phyloP scores from a whole-genome alignment of 2,329 filamentous ascomycete species.

The Harringtonia lauricola region DNA sequence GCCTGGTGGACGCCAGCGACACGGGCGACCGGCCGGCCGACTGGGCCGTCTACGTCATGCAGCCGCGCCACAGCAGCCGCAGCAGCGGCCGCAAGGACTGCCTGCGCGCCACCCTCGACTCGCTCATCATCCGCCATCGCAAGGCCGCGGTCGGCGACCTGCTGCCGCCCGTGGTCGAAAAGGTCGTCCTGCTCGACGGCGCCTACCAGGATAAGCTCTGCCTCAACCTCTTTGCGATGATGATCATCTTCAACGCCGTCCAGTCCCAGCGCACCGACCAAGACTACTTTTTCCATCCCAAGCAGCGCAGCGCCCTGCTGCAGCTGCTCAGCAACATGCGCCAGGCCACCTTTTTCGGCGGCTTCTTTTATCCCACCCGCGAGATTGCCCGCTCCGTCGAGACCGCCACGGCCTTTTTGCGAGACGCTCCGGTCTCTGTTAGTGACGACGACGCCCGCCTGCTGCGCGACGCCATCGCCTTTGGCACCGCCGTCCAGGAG shows the following conservation, averaged over 20 bases:
- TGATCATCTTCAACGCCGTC: slow-evolving; percentile 76
- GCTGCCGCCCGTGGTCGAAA: slow-evolving; percentile 64
- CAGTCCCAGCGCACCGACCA: slow-evolving; percentile 74
- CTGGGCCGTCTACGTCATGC: slow-evolving; percentile 65
- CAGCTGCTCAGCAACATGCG: slow-evolving; percentile 67
- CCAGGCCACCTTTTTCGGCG: slow-evolving; percentile 76
- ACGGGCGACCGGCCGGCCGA: slow-evolving; percentile 48
- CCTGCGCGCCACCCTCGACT: slow-evolving; percentile 60
- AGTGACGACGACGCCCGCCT: slow-evolving; percentile 46
- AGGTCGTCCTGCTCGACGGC: slow-evolving; percentile 62
- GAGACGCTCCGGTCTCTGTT: slow-evolving; percentile 48
- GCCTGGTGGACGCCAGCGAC: slow-evolving; percentile 38
- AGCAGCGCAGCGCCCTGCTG: slow-evolving; percentile 55
- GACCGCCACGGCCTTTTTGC: slow-evolving; percentile 56
- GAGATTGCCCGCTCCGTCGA: slow-evolving; percentile 56
- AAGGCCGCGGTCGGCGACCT: slow-evolving; percentile 57
- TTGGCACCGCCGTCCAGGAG: slow-evolving; percentile 46
- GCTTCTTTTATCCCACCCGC: slow-evolving; percentile 57
- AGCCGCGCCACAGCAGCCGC: slow-evolving; percentile 37
- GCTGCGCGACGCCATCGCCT: slow-evolving; percentile 52
- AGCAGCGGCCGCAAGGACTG: slow-evolving; percentile 48
- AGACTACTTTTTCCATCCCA: slow-evolving; percentile 82
- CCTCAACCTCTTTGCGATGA: slow-evolving; percentile 74
- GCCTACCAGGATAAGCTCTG: slow-evolving; percentile 77
- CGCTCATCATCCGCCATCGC: slow-evolving; percentile 70